phyloP scores from a whole-genome alignment of 129 eudicot species.

The Saussurea involucrata region DNA sequence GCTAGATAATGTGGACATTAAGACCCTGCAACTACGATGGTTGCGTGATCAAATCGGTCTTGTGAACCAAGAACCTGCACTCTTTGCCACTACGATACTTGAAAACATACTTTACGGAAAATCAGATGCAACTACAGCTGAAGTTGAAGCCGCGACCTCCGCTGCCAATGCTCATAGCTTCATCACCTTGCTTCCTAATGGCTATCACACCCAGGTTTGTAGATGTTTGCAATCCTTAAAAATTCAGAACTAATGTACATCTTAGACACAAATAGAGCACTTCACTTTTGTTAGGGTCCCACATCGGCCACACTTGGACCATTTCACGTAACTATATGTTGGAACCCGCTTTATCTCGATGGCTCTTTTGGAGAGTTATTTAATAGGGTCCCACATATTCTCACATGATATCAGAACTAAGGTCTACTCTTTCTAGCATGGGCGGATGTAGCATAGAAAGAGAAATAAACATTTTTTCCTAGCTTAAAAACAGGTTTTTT shows the following conservation, averaged over 20 bases:
- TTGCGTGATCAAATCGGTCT: constrained; percentile 88
- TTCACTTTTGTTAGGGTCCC: neutral
- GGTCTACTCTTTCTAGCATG: too few relatives aligned
- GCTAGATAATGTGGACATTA: constrained; percentile 83
- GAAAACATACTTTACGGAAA: constrained; percentile 93
- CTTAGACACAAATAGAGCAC: neutral
- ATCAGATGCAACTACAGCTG: constrained; percentile 75
- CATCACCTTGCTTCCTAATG: constrained; percentile 83
- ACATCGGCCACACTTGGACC: too few relatives aligned
- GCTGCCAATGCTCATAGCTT: constrained; percentile 98
- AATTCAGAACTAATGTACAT: neutral
- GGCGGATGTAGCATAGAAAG: too few relatives aligned
- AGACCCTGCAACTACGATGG: constrained; percentile 81
- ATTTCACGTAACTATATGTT: too few relatives aligned
- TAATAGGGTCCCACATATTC: too few relatives aligned
- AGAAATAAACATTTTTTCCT: too few relatives aligned
- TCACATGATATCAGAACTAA: too few relatives aligned
- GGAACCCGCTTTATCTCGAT: too few relatives aligned
- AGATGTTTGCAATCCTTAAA: neutral
- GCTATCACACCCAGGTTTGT: constrained; percentile 87
- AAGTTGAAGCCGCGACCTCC: constrained; percentile 84
- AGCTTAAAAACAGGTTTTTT: too few relatives aligned
- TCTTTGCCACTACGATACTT: constrained; percentile 95
- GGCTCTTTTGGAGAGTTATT: too few relatives aligned
- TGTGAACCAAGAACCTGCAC: constrained; percentile 98